Conservation (phyloP, 2,329 filamentous ascomycete genomes). For the Graphilbum ipis-grandicollis region DNA sequence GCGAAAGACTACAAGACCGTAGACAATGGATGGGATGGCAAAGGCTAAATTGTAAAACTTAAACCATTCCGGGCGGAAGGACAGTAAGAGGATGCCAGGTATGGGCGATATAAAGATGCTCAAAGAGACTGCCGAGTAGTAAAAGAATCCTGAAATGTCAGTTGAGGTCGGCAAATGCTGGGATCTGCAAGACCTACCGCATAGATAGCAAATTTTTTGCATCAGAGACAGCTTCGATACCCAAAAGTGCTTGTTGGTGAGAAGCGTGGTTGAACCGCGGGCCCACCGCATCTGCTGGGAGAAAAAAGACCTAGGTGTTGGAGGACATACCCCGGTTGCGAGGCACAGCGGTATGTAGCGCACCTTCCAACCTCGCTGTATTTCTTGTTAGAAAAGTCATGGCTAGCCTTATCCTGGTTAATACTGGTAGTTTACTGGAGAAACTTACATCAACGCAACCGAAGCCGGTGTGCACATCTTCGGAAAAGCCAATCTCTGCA, state of each 20-base stretch:
- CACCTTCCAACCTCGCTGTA: slow-evolving; percentile 3
- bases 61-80: slow-evolving; percentile 2
- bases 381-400: no score
- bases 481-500: slow-evolving; percentile 4
- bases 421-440: no score
- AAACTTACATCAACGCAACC: background rate
- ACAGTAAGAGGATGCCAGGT: slow-evolving; percentile 3
- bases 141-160: slow-evolving; percentile 1
- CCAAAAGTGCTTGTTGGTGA: slow-evolving; percentile 5
- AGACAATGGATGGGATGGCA: slow-evolving; percentile 3
- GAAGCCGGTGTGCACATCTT: slow-evolving; percentile 4
- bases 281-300: slow-evolving; percentile 5
- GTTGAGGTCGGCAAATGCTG: background rate
- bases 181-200: background rate
- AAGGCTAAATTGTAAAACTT: slow-evolving; percentile 4
- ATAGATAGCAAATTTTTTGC: slow-evolving; percentile 5
- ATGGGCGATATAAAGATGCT: slow-evolving; percentile 4
- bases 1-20: slow-evolving; percentile 1
- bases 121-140: slow-evolving; percentile 2
- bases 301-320: slow-evolving; percentile 3
- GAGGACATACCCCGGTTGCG: slow-evolving; percentile 3
- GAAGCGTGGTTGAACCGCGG: slow-evolving; percentile 1
- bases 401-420: no score
- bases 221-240: slow-evolving; percentile 2
- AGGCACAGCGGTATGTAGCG: slow-evolving; percentile 2